These are phyloP conservation scores for Lanmaoa pseudosensibilis DNA, from an alignment of 768 basidiomycete genomes.

Conservation along the genomic window DNA sequence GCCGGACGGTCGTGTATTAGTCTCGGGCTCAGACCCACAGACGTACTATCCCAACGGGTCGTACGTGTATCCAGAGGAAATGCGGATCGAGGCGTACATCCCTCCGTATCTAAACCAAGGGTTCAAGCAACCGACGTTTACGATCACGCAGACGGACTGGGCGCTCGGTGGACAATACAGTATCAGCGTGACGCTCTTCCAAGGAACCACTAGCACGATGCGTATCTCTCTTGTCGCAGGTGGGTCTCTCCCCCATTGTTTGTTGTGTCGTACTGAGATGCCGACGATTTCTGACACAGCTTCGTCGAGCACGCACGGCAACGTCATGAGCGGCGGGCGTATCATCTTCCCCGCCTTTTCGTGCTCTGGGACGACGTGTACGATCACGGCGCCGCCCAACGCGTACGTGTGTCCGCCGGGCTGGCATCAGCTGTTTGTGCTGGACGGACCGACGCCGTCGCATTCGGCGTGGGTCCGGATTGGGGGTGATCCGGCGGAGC, in stretches of 20 bases:
- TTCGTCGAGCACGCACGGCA: conserved; percentile 75
- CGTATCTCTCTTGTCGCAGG: conserved; percentile 68
- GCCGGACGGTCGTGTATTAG: conserved; percentile 70
- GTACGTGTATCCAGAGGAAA: conserved; percentile 66
- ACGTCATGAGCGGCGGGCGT: conserved; percentile 66
- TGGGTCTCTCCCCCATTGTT: conserved; percentile 27
- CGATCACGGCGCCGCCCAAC: conserved; percentile 77
- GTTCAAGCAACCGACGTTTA: conserved; percentile 59
- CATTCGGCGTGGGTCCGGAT: conserved; percentile 77
- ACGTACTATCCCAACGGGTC: conserved; percentile 41
- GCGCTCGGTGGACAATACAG: conserved; percentile 50
- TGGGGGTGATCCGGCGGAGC: conserved; percentile 66
- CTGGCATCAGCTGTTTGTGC: conserved; percentile 74
- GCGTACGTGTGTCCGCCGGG: conserved; percentile 67
- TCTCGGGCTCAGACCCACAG: conserved; percentile 77
- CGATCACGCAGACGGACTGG: conserved; percentile 63
- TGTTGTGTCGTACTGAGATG: no score
- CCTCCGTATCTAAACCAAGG: conserved; percentile 81
- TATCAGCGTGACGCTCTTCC: conserved; percentile 46
- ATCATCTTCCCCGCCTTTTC: conserved; percentile 73
- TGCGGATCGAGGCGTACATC: conserved; percentile 77
- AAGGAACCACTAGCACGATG: conserved; percentile 48
- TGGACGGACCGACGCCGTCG: conserved; percentile 79
- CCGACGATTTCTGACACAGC: conserved; percentile 36
- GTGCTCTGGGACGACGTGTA: conserved; percentile 68